Evolutionary conservation across 2,329 filamentous ascomycete species (phyloP).

Genomic region (Ceratocystis smalleyi): DNA sequence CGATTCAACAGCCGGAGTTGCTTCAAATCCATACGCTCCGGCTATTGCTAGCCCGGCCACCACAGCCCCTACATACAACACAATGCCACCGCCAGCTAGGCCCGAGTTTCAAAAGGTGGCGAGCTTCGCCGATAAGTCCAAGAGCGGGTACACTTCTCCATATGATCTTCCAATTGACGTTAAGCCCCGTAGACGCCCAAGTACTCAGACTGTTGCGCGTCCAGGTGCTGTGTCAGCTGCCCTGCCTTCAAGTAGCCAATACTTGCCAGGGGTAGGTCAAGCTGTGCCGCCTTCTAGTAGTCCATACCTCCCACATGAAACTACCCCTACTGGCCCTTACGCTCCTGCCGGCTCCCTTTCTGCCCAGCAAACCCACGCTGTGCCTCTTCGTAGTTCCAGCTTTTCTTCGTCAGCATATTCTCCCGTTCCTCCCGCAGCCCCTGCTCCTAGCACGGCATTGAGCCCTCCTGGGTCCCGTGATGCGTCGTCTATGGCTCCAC

Average conservation of each 20-base stretch:
- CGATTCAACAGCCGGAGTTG: background rate
- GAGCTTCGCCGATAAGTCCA: slow-evolving; percentile 81
- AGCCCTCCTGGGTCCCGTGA: slow-evolving; percentile 19
- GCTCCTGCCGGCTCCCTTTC: slow-evolving; percentile 22
- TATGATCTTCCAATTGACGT: slow-evolving; percentile 89
- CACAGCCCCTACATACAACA: slow-evolving; percentile 24
- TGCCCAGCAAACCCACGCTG: slow-evolving; percentile 26
- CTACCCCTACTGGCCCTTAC: slow-evolving; percentile 20
- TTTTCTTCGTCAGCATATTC: slow-evolving; percentile 27
- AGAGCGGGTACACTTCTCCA: slow-evolving; percentile 82
- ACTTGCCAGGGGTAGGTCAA: background rate
- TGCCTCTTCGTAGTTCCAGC: slow-evolving; percentile 48
- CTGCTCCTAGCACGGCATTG: background rate
- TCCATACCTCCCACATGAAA: background rate
- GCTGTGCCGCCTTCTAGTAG: slow-evolving; percentile 19
- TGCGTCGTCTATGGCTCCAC: slow-evolving; percentile 1
- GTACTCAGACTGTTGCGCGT: slow-evolving; percentile 31
- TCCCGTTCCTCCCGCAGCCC: slow-evolving; percentile 18
- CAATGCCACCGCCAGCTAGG: slow-evolving; percentile 25
- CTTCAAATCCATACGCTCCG: slow-evolving; percentile 16
- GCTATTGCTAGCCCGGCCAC: slow-evolving; percentile 18
- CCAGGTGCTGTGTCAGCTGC: background rate
- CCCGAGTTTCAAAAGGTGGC: slow-evolving; percentile 45
- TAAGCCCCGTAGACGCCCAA: slow-evolving; percentile 51
- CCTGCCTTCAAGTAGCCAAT: slow-evolving; percentile 19